phyloP scores from a whole-genome alignment of 1,284 basidiomycete genomes.

The Microbotryomycetes sp. region DNA sequence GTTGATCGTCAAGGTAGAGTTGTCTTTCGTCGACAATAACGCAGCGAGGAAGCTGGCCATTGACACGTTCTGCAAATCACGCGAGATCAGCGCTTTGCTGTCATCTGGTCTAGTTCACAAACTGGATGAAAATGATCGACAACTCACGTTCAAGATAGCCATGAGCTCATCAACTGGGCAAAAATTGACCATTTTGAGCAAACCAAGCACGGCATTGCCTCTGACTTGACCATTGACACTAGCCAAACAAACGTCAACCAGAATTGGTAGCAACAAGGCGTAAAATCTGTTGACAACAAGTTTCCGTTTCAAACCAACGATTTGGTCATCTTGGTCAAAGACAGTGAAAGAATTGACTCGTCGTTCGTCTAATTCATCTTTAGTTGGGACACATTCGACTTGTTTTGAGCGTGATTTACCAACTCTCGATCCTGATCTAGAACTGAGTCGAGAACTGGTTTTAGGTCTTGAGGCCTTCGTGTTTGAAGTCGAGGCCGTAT shows the following conservation, averaged over 20 bases:
- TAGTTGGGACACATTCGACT: conserved; percentile 6
- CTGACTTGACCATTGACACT: conserved; percentile 79
- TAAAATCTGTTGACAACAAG: conserved; percentile 66
- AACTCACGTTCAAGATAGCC: conserved; percentile 62
- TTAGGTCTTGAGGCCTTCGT: neutral
- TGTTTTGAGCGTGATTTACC: neutral
- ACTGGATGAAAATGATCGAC: conserved; percentile 7
- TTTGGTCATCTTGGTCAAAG: neutral
- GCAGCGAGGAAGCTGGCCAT: conserved; percentile 87
- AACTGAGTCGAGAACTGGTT: neutral
- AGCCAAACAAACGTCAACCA: conserved; percentile 91
- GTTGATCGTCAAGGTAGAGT: conserved; percentile 71
- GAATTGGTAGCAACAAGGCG: conserved; percentile 78
- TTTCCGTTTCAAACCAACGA: too few relatives aligned
- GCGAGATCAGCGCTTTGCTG: neutral
- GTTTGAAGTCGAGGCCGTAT: neutral
- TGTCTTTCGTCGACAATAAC: conserved; percentile 66
- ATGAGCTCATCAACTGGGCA: conserved; percentile 69
- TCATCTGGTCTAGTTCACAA: neutral
- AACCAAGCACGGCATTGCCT: conserved; percentile 73
- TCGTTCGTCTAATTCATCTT: conserved; percentile 42
- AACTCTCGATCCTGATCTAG: neutral
- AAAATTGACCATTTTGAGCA: conserved; percentile 84
- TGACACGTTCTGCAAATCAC: conserved; percentile 62
- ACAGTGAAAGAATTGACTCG: conserved; percentile 56